phyloP scores from a whole-genome alignment of 345 rosid genomes.

The Eutrema yunnanense region DNA sequence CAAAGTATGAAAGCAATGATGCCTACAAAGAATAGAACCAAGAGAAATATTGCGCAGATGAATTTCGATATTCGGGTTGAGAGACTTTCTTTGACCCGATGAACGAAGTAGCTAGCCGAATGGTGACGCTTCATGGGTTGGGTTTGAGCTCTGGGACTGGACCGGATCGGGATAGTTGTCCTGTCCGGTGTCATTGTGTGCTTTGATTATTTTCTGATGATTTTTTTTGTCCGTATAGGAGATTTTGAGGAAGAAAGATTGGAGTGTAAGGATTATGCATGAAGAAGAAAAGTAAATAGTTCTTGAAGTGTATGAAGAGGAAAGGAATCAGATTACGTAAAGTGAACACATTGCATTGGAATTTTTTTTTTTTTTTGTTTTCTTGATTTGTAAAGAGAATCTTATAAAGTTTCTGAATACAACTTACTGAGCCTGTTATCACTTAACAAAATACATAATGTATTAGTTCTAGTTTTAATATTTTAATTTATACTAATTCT shows the following conservation, averaged over 20 bases:
- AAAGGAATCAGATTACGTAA: conserved; percentile 42
- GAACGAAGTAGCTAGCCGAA: conserved; percentile 49
- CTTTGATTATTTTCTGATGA: background rate
- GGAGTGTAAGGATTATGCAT: conserved; percentile 13
- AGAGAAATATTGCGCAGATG: conserved; percentile 48
- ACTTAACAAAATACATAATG: too few relatives aligned
- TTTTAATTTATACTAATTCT: too few relatives aligned
- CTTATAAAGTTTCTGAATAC: conserved; percentile 13
- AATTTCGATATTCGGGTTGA: conserved; percentile 54
- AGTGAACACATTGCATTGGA: conserved; percentile 7
- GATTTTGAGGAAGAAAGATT: conserved; percentile 5
- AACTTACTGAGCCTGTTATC: background rate
- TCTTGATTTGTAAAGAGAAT: conserved; percentile 5
- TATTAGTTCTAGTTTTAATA: too few relatives aligned
- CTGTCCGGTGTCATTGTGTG: conserved; percentile 19
- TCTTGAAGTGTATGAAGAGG: conserved; percentile 35
- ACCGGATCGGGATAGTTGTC: conserved; percentile 25
- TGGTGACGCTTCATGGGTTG: conserved; percentile 37
- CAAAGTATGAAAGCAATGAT: conserved; percentile 56
- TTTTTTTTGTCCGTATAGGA: background rate
- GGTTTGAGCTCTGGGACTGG: background rate
- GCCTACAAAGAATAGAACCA: conserved; percentile 44
- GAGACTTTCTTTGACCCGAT: conserved; percentile 63
- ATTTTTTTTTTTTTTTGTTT: background rate
- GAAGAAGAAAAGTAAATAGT: conserved; percentile 19